These are phyloP conservation scores for Diaporthe ilicicola DNA, from an alignment of 2,329 filamentous ascomycete species.

Conservation along the genomic window DNA sequence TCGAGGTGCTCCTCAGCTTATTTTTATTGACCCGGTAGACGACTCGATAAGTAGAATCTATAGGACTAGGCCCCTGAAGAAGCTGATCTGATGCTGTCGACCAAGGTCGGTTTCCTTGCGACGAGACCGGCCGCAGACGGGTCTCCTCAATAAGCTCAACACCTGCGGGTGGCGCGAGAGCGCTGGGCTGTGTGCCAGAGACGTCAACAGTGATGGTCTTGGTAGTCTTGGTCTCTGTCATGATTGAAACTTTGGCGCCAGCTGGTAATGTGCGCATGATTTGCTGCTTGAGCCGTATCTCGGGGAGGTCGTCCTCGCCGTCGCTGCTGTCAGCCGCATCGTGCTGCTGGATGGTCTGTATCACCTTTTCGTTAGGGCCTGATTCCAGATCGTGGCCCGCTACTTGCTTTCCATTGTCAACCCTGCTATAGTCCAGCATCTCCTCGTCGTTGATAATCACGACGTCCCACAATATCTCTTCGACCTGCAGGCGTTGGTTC, in stretches of 20 bases:
- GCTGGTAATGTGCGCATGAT: slow-evolving; percentile 63
- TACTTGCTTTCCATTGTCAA: slow-evolving; percentile 36
- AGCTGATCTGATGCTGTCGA: slow-evolving; percentile 33
- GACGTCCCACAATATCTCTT: slow-evolving; percentile 72
- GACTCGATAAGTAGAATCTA: slow-evolving; percentile 56
- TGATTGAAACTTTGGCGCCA: slow-evolving; percentile 67
- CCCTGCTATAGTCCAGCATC: slow-evolving; percentile 57
- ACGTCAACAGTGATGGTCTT: slow-evolving; percentile 73
- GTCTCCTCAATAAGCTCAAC: slow-evolving; percentile 66
- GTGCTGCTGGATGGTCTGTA: slow-evolving; percentile 48
- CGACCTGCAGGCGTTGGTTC: slow-evolving; percentile 53
- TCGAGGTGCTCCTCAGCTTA: slow-evolving; percentile 52
- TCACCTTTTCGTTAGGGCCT: slow-evolving; percentile 38
- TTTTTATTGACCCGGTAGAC: slow-evolving; percentile 68
- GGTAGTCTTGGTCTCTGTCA: slow-evolving; percentile 65
- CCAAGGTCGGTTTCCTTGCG: slow-evolving; percentile 34
- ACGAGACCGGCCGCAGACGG: slow-evolving; percentile 45
- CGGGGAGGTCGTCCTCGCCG: slow-evolving; percentile 55
- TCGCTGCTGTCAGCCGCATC: slow-evolving; percentile 39
- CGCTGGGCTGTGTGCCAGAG: slow-evolving; percentile 58
- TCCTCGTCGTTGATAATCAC: slow-evolving; percentile 68
- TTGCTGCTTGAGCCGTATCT: slow-evolving; percentile 59
- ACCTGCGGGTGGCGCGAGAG: slow-evolving; percentile 64
- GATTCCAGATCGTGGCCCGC: slow-evolving; percentile 37
- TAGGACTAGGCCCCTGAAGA: slow-evolving; percentile 31